A percentile compares a stretch with the other conserved stretches of the same genome.
Conservation (phyloP, 2,329 filamentous ascomycete genomes). For the Mollisiaceae sp. region DNA sequence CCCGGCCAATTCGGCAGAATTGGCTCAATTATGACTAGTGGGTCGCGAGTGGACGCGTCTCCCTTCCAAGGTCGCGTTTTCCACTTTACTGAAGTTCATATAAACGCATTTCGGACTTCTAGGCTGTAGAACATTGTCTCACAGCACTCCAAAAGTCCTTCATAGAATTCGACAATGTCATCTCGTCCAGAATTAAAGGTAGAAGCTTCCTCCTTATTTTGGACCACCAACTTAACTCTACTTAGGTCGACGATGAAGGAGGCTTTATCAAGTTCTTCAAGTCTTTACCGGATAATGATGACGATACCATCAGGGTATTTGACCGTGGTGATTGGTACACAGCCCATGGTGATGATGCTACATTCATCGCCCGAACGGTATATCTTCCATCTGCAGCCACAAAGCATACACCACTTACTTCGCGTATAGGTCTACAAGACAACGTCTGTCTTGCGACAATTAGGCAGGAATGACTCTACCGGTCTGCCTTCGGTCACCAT, state of each 20-base stretch:
- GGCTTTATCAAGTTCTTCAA: conserved; percentile 98
- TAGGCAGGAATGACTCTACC: conserved; percentile 83
- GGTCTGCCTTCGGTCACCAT: conserved; percentile 92
- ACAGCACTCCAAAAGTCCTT: neutral
- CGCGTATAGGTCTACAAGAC: conserved; percentile 84
- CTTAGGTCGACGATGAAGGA: conserved; percentile 89
- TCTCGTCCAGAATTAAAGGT: conserved; percentile 76
- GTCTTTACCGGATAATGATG: conserved; percentile 72
- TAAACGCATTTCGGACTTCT: neutral
- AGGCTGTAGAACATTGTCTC: neutral
- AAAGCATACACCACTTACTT: conserved; percentile 12
- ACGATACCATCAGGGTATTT: conserved; percentile 86
- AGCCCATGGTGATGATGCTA: conserved; percentile 85
- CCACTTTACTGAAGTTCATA: conserved; percentile 7
- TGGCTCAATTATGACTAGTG: conserved; percentile 10
- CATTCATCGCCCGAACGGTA: conserved; percentile 80
- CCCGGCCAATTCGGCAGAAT: conserved; percentile 22
- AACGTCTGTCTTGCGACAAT: conserved; percentile 88
- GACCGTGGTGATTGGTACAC: conserved; percentile 96
- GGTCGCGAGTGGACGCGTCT: conserved; percentile 26
- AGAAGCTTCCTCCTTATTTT: conserved; percentile 25
- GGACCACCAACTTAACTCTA: conserved; percentile 22
- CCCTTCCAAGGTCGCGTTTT: conserved; percentile 8
- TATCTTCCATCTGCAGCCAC: conserved; percentile 28
- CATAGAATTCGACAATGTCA: conserved; percentile 57